Evolutionary conservation across 1,284 basidiomycete genomes (phyloP), one percentile per base, ranked within the genome.

Genomic region (Mycena sp.): DNA sequence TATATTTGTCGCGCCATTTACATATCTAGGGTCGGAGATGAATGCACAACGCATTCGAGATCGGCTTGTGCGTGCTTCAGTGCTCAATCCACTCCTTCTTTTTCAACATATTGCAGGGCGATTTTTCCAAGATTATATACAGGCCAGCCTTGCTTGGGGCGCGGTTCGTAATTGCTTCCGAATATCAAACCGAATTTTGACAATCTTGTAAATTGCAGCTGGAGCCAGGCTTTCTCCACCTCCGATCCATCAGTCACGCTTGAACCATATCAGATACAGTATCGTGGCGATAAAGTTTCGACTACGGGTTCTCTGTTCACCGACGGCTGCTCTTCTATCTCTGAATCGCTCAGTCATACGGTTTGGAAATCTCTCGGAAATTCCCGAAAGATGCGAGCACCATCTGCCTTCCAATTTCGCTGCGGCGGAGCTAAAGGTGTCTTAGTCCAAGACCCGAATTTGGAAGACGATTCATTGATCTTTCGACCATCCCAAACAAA

Each of bases 1-100:
- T 10, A 90, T 87, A 83, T 91, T 87, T 61, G 80, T 87, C n/a
- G 79, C 77, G 23, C 79, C 82, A 12, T 84, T 87, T 69, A 6
- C 1, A 6, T 70, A 72, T 29, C 69, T 71, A 21, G 73, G 68
- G 10, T 59, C 9, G 1, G 11, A n/a, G 0, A 52, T 77, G 63
- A 57, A 74, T 44, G 77, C 77, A 1, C 10, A 61, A 14, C 37
- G 23, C n/a, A 81, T 81, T 35, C 68, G 79, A n/a, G 56, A 64
- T 6, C 72, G 65, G 17, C 70, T 80, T 21, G 78, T 81, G 60
- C 69, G 67, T 63, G 9, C 40, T n/a, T 6, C 37, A 53, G 11
- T 19, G 25, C 25, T 59, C 45, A 32, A 67, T n/a, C 17, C n/a
- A 12, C 17, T 53, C 30, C 10, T 50, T 51, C 37, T 50, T 32